Evolutionary conservation across 495 filamentous ascomycete genomes (phyloP).

Genomic region (Lasiosphaeriaceae sp.): DNA sequence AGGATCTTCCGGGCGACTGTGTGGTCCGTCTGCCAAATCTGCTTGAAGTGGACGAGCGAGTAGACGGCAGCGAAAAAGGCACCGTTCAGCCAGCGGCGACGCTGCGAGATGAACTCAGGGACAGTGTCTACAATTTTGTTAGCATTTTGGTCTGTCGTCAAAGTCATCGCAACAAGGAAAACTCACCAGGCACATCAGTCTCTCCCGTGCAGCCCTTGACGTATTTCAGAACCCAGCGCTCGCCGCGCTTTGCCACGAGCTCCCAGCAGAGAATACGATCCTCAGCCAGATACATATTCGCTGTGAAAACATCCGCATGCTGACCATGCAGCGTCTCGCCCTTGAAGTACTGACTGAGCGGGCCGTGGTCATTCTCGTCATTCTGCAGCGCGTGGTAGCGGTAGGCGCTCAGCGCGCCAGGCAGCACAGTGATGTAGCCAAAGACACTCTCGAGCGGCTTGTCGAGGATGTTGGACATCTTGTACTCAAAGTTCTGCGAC

Average conservation of each 20-base stretch:
- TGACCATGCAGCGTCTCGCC: slow-evolving; percentile 95
- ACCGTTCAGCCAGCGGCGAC: slow-evolving; percentile 95
- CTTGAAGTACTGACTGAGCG: slow-evolving; percentile 98
- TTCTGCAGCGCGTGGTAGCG: slow-evolving; percentile 97
- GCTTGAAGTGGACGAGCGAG: slow-evolving; percentile 88
- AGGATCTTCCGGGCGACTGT: slow-evolving; percentile 83
- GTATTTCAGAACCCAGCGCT: slow-evolving; percentile 96
- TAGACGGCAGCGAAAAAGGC: slow-evolving; percentile 99
- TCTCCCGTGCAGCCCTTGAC: slow-evolving; percentile 94
- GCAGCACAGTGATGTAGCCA: slow-evolving; percentile 95
- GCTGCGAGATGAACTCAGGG: slow-evolving; percentile 94
- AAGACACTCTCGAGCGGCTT: slow-evolving; percentile 97
- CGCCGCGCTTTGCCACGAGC: slow-evolving; percentile 89
- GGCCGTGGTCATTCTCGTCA: slow-evolving; percentile 90
- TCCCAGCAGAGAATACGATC: slow-evolving; percentile 99
- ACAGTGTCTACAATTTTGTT: slow-evolving; percentile 53
- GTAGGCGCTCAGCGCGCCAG: slow-evolving; percentile 92
- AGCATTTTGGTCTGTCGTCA: neutral
- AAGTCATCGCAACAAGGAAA: neutral
- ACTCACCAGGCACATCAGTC: slow-evolving; percentile 90
- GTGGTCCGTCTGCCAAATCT: slow-evolving; percentile 94
- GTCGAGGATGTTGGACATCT: slow-evolving; percentile 99
- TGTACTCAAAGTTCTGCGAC: slow-evolving; percentile 99
- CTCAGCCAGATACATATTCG: slow-evolving; percentile 99
- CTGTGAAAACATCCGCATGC: slow-evolving; percentile 96